Percentiles rank a stretch among this genome's conserved stretches.
These are phyloP conservation scores for Ascodesmis nigricans DNA, from an alignment of 495 filamentous ascomycete genomes.

Conservation along the genomic window DNA sequence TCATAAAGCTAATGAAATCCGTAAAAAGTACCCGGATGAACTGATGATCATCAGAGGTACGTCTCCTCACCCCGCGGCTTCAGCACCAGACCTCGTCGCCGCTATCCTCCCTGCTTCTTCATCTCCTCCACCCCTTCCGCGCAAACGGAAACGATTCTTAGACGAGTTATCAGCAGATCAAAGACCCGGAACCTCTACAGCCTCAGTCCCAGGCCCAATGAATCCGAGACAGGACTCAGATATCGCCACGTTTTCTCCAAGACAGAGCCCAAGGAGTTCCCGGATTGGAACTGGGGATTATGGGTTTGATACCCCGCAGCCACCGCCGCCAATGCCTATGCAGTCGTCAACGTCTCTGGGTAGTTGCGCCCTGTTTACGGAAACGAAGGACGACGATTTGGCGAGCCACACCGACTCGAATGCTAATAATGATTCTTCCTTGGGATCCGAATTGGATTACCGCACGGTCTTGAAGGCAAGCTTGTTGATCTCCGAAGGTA, in stretches of 20 bases:
- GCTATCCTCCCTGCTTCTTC: too few species aligned
- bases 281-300: slow-evolving; percentile 17
- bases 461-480: slow-evolving; percentile 20
- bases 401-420: slow-evolving; percentile 16
- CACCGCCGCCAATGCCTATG: background rate
- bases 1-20: slow-evolving; percentile 18
- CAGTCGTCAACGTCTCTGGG: slow-evolving; percentile 24
- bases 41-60: slow-evolving; percentile 10
- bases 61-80: too few species aligned
- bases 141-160: too few species aligned
- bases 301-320: slow-evolving; percentile 11
- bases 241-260: slow-evolving; percentile 9
- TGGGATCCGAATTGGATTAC: slow-evolving; percentile 21
- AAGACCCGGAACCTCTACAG: too few species aligned
- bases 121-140: too few species aligned
- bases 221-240: too few species aligned
- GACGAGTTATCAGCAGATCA: too few species aligned
- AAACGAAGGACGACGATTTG: slow-evolving; percentile 17
- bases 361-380: slow-evolving; percentile 15
- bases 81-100: too few species aligned
- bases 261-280: slow-evolving; percentile 16
- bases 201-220: too few species aligned
- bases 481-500: slow-evolving; percentile 21
- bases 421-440: slow-evolving; percentile 16
- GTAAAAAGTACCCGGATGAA: slow-evolving; percentile 16